A percentile compares a stretch with the other conserved stretches of the same genome.
Evolutionary conservation across 164 flowering plant genomes (phyloP).

Genomic region (Akebia trifoliata): DNA sequence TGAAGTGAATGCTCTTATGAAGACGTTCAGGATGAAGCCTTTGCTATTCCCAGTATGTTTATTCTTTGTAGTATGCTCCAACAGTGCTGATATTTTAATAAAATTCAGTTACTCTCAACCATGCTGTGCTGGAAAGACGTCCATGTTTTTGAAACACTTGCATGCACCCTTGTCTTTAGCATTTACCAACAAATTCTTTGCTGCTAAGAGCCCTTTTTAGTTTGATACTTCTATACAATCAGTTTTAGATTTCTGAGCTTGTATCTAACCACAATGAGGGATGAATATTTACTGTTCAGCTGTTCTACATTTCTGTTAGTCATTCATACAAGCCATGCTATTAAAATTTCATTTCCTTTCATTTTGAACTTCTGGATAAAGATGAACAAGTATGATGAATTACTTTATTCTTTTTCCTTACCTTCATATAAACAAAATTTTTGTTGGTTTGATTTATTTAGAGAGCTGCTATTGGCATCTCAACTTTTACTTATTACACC

Average conservation of each 20-base stretch:
- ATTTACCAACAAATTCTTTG: too few relatives aligned
- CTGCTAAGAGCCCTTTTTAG: too few relatives aligned
- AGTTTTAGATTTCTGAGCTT: neutral
- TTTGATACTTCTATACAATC: neutral
- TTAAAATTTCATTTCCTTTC: neutral
- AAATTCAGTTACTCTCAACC: neutral
- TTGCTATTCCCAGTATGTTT: slow-evolving; percentile 75
- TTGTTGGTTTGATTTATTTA: slow-evolving; percentile 4
- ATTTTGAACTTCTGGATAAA: neutral
- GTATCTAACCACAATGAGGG: neutral
- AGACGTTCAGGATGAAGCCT: slow-evolving; percentile 92
- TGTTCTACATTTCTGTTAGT: neutral
- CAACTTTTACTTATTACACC: too few relatives aligned
- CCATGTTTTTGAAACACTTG: neutral
- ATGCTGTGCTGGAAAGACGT: neutral
- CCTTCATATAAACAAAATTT: too few relatives aligned
- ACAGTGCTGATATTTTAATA: neutral
- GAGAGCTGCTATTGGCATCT: too few relatives aligned
- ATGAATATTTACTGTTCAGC: neutral
- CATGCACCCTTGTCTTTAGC: neutral
- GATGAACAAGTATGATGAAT: too few relatives aligned
- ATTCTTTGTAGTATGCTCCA: neutral
- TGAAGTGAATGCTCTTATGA: slow-evolving; percentile 94
- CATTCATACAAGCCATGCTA: neutral
- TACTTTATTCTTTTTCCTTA: neutral